A percentile compares a stretch with the other conserved stretches of the same genome.
These are phyloP conservation scores for Coprinopsis strossmayeri DNA, from an alignment of 768 basidiomycete genomes.

Conservation along the genomic window DNA sequence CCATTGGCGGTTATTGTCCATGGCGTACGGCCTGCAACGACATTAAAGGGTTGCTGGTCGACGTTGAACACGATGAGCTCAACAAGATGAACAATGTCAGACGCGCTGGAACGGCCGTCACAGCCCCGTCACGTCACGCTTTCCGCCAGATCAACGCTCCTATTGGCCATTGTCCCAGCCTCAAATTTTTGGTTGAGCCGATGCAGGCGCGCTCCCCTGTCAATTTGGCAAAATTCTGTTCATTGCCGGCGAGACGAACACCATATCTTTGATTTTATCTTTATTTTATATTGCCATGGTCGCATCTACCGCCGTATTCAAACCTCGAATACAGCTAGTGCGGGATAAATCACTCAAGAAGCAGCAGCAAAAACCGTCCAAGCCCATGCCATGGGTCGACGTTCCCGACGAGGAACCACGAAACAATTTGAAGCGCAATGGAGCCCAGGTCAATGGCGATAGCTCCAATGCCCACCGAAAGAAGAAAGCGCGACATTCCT, in stretches of 20 bases:
- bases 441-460: slow-evolving; percentile 19
- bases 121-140: slow-evolving; percentile 4
- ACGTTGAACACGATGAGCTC: slow-evolving; percentile 8
- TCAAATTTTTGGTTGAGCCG: no score
- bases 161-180: no score
- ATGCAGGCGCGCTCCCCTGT: no score
- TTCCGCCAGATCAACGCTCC: no score
- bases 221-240: no score
- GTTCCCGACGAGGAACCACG: slow-evolving; percentile 32
- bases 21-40: slow-evolving; percentile 14
- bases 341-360: slow-evolving; percentile 20
- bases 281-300: background rate
- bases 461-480: slow-evolving; percentile 7
- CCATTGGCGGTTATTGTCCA: slow-evolving; percentile 31
- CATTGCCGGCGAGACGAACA: background rate
- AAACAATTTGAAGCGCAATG: slow-evolving; percentile 23
- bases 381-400: slow-evolving; percentile 31
- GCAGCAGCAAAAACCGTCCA: slow-evolving; percentile 20
- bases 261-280: background rate
- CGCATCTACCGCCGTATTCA: slow-evolving; percentile 10
- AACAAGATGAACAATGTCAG: slow-evolving; percentile 1
- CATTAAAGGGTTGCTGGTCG: slow-evolving; percentile 8
- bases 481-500: slow-evolving; percentile 27
- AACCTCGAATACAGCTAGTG: slow-evolving; percentile 16
- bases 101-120: background rate